phyloP scores from a whole-genome alignment of 768 basidiomycete species.

The Fistulinella prunicolor region DNA sequence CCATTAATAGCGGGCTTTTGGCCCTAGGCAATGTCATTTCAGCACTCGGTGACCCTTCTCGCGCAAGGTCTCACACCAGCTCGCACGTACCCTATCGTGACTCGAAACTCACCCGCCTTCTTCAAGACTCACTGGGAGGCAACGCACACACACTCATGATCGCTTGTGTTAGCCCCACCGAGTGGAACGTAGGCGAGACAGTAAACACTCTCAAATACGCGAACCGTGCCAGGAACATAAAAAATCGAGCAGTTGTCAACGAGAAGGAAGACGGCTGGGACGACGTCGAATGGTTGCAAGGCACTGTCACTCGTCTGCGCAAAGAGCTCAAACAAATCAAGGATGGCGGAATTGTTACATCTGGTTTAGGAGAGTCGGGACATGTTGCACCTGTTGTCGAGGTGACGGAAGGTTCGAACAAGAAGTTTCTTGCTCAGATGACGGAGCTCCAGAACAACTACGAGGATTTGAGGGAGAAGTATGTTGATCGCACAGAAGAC shows the following conservation, averaged over 20 bases:
- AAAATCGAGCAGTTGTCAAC: slow-evolving; percentile 88
- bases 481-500: slow-evolving; percentile 86
- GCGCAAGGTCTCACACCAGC: slow-evolving; percentile 77
- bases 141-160: slow-evolving; percentile 99
- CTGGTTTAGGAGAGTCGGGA: slow-evolving; percentile 30
- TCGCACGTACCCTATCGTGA: slow-evolving; percentile 97
- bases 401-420: slow-evolving; percentile 58
- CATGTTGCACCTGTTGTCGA: slow-evolving; percentile 26
- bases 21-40: slow-evolving; percentile 99
- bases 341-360: slow-evolving; percentile 42
- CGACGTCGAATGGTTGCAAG: slow-evolving; percentile 94
- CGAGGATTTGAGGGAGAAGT: slow-evolving; percentile 78
- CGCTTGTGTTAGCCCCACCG: slow-evolving; percentile 93
- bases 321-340: slow-evolving; percentile 84
- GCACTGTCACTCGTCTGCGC: slow-evolving; percentile 76
- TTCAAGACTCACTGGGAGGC: slow-evolving; percentile 87
- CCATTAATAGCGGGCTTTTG: slow-evolving; percentile 94
- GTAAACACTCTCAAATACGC: slow-evolving; percentile 96
- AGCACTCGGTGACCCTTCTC: slow-evolving; percentile 89
- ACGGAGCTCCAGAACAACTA: slow-evolving; percentile 83
- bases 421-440: slow-evolving; percentile 77
- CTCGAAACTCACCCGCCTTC: slow-evolving; percentile 87
- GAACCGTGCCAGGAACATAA: slow-evolving; percentile 95
- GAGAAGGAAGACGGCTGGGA: slow-evolving; percentile 99
- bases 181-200: slow-evolving; percentile 94